Conservation (phyloP, 345 rosid species). For the Eucalyptus caleyi region DNA sequence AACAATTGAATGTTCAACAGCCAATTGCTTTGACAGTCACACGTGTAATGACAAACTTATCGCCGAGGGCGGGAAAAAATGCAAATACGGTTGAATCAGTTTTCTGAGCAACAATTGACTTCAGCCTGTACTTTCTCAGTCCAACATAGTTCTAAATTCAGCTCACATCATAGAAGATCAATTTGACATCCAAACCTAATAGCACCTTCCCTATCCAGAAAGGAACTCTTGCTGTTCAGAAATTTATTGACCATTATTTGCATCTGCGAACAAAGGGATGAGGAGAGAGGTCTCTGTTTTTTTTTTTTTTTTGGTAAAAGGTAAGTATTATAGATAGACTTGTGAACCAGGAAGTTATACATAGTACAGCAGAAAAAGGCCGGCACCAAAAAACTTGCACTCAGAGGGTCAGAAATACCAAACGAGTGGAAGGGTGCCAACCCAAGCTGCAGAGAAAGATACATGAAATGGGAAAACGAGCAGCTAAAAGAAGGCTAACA, state of each 20-base stretch:
- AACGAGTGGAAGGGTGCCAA: no score
- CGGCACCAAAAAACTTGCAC: no score
- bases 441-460: no score
- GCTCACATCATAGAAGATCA: background rate
- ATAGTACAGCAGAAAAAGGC: no score
- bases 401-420: no score
- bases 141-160: background rate
- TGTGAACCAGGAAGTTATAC: no score
- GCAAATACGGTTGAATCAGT: background rate
- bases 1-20: background rate
- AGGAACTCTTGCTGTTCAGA: background rate
- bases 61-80: background rate
- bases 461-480: no score
- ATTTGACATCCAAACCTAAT: background rate
- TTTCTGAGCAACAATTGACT: background rate
- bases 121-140: background rate
- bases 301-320: no score
- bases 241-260: background rate
- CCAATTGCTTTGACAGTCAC: background rate
- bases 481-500: no score
- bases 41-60: background rate
- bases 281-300: background rate
- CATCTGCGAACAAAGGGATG: background rate
- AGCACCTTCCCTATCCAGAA: background rate
- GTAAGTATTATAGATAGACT: no score